Conservation (phyloP, 2,329 filamentous ascomycete genomes). For the Neopestalotiopsis sp. region DNA sequence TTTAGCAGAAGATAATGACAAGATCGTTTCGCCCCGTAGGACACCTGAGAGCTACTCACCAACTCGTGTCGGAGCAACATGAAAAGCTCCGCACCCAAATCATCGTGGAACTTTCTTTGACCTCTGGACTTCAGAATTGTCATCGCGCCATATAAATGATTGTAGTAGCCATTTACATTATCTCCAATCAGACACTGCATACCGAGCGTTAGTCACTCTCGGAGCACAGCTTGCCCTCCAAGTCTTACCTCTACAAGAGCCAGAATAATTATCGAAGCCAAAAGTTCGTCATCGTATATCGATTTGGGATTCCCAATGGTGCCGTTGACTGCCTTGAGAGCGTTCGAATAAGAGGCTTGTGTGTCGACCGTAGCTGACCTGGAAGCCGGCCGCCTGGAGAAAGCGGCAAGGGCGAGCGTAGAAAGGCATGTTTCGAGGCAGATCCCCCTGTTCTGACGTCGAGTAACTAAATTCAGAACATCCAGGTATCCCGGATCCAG, state of each 20-base stretch:
- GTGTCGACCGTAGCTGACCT: constrained; percentile 4
- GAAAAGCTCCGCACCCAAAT: constrained; percentile 7
- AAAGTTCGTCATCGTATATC: constrained; percentile 11
- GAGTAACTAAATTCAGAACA: not conserved
- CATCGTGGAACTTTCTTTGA: not conserved
- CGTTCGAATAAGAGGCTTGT: constrained; percentile 5
- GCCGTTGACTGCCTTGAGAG: constrained; percentile 6
- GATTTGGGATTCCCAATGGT: not conserved
- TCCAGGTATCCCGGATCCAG: constrained; percentile 10
- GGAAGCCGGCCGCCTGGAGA: constrained; percentile 4
- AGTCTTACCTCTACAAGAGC: constrained; percentile 9
- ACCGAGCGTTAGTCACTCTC: not conserved
- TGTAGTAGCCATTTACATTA: not conserved
- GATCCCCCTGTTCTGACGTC: not conserved
- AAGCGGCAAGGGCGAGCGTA: constrained; percentile 6
- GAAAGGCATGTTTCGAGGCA: constrained; percentile 8
- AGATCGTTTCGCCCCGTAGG: not conserved
- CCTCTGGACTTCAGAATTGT: constrained; percentile 8
- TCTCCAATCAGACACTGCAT: constrained; percentile 3
- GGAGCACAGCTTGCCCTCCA: not conserved
- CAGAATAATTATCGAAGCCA: not conserved
- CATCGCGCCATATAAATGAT: constrained; percentile 8
- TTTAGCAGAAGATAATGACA: not conserved
- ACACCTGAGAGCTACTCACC: not conserved
- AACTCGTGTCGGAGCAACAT: constrained; percentile 5